These are phyloP conservation scores for Abrus precatorius DNA, from an alignment of 306 rosid genomes.

Conservation along the genomic window DNA sequence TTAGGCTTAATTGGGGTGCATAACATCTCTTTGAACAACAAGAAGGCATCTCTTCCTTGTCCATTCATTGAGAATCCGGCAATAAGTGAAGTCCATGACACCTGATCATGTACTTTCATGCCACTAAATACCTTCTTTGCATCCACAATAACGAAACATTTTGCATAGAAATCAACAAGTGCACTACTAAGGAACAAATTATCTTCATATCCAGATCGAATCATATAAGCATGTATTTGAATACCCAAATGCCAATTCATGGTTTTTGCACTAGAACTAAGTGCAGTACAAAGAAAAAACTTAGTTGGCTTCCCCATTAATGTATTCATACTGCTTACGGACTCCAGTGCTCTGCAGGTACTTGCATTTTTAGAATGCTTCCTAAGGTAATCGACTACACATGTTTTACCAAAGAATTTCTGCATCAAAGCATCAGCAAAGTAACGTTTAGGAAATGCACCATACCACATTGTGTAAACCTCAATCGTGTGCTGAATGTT, in stretches of 20 bases:
- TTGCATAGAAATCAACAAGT: conserved; percentile 69
- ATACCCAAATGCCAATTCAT: conserved; percentile 55
- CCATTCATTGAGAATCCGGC: conserved; percentile 64
- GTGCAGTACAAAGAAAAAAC: conserved; percentile 59
- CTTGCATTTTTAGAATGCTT: conserved; percentile 19
- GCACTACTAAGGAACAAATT: conserved; percentile 62
- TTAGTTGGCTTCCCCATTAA: conserved; percentile 46
- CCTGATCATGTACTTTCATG: conserved; percentile 67
- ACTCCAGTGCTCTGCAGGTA: conserved; percentile 42
- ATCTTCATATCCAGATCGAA: conserved; percentile 59
- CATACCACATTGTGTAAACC: conserved; percentile 20
- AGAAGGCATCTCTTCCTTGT: conserved; percentile 57
- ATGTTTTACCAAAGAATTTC: conserved; percentile 19
- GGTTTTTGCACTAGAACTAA: conserved; percentile 65
- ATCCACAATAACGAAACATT: conserved; percentile 58
- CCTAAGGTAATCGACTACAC: conserved; percentile 12
- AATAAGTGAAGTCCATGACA: conserved; percentile 78
- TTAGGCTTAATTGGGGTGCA: conserved; percentile 61
- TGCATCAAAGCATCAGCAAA: conserved; percentile 43
- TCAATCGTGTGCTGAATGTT: conserved; percentile 1
- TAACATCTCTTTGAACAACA: conserved; percentile 66
- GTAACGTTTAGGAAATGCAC: conserved; percentile 23
- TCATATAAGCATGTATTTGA: conserved; percentile 63
- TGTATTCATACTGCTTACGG: conserved; percentile 36
- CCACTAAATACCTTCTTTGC: conserved; percentile 63